Evolutionary conservation across 768 basidiomycete genomes (phyloP).

Genomic region (Tricholoma matsutake): DNA sequence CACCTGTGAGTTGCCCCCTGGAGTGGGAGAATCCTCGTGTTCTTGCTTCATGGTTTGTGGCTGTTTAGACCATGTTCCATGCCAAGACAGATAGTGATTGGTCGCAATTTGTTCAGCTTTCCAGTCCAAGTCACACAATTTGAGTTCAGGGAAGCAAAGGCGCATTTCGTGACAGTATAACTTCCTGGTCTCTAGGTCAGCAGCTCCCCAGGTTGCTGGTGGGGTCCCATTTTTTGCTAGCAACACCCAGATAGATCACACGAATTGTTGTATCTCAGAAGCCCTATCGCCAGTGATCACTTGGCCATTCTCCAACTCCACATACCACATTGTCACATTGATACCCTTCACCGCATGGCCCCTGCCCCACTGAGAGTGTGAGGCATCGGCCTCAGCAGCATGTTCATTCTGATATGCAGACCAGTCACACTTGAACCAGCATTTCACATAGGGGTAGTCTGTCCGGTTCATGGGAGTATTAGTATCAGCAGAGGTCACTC

Average conservation of each 20-base stretch:
- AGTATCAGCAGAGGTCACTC: too few species aligned
- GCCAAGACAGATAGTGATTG: slow-evolving; percentile 15
- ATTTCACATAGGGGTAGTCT: slow-evolving; percentile 8
- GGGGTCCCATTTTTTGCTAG: neutral
- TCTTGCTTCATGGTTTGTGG: too few species aligned
- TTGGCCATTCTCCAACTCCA: slow-evolving; percentile 6
- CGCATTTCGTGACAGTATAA: slow-evolving; percentile 14
- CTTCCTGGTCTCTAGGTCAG: neutral
- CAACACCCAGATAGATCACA: neutral
- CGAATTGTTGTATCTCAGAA: neutral
- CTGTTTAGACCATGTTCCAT: neutral
- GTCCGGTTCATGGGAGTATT: too few species aligned
- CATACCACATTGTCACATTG: too few species aligned
- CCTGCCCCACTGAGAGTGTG: neutral
- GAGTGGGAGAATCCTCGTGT: too few species aligned
- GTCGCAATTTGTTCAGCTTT: slow-evolving; percentile 18
- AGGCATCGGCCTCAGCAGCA: neutral
- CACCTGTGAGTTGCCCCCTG: too few species aligned
- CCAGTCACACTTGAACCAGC: slow-evolving; percentile 7
- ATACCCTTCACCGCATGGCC: neutral
- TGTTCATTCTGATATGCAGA: neutral
- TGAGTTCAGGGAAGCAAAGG: slow-evolving; percentile 13
- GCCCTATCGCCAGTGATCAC: neutral
- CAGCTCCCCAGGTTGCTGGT: slow-evolving; percentile 9
- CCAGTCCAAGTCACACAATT: slow-evolving; percentile 16